These are phyloP conservation scores for Bertia moriformis DNA, from an alignment of 2,329 filamentous ascomycete species.

Conservation along the genomic window DNA sequence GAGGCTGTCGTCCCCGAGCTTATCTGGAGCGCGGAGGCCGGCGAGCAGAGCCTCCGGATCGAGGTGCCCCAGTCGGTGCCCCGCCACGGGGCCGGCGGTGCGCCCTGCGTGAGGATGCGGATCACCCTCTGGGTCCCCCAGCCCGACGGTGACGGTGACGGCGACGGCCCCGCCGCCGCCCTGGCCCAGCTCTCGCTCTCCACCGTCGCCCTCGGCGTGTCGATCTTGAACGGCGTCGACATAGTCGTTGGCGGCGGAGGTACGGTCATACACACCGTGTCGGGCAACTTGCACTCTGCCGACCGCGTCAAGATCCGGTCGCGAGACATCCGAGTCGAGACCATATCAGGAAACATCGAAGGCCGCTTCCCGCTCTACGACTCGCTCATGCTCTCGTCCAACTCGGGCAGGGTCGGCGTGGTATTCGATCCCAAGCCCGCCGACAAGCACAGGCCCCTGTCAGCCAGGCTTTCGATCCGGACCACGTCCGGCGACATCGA, in stretches of 20 bases:
- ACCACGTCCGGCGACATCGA: slow-evolving; percentile 27
- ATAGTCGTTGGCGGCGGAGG: slow-evolving; percentile 17
- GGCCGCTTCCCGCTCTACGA: slow-evolving; percentile 37
- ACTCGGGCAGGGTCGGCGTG: slow-evolving; percentile 25
- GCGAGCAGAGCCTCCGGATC: slow-evolving; percentile 21
- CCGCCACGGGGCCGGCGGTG: slow-evolving; percentile 8
- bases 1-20: slow-evolving; percentile 18
- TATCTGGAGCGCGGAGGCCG: background rate
- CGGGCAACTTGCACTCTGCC: slow-evolving; percentile 13
- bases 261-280: slow-evolving; percentile 21
- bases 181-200: slow-evolving; percentile 19
- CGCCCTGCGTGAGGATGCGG: slow-evolving; percentile 31
- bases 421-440: slow-evolving; percentile 24
- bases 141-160: slow-evolving; percentile 20
- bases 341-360: slow-evolving; percentile 25
- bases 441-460: slow-evolving; percentile 13
- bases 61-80: slow-evolving; percentile 19
- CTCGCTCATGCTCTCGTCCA: slow-evolving; percentile 25
- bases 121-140: slow-evolving; percentile 30
- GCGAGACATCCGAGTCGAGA: slow-evolving; percentile 22
- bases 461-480: slow-evolving; percentile 23
- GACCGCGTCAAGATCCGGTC: slow-evolving; percentile 23
- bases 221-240: slow-evolving; percentile 17
- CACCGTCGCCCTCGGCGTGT: slow-evolving; percentile 21
- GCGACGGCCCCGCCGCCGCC: no score